A percentile compares a stretch with the other conserved stretches of the same genome.
These are phyloP conservation scores for Fusarium liriodendri DNA, from an alignment of 2,329 filamentous ascomycete genomes.

Conservation along the genomic window DNA sequence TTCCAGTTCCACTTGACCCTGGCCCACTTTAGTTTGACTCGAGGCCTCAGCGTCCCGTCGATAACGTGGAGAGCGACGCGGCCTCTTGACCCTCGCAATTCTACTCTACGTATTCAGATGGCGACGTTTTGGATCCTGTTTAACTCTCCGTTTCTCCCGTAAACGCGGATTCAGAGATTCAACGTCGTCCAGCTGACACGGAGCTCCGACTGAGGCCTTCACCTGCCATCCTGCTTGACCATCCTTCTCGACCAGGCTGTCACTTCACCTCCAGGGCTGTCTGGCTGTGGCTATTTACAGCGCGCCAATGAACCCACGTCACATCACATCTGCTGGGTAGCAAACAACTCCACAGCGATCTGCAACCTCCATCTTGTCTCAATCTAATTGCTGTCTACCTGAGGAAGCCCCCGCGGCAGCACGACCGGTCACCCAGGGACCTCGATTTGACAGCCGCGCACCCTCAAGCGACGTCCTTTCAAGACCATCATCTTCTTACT, in stretches of 20 bases:
- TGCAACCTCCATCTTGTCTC: constrained; percentile 19
- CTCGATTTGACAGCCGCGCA: neutral
- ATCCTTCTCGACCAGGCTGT: neutral
- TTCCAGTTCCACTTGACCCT: constrained; percentile 31
- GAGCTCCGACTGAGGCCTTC: neutral
- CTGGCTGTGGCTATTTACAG: neutral
- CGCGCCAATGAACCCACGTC: neutral
- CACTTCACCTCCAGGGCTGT: neutral
- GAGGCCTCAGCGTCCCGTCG: constrained; percentile 15
- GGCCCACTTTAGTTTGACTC: constrained; percentile 6
- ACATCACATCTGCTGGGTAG: neutral
- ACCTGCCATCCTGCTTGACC: neutral
- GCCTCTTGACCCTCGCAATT: constrained; percentile 39
- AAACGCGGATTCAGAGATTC: neutral
- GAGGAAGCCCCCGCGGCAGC: neutral
- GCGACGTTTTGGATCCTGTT: constrained; percentile 24
- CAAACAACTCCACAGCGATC: constrained; percentile 26
- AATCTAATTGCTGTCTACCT: constrained; percentile 13
- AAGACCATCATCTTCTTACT: neutral
- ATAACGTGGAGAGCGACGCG: constrained; percentile 32
- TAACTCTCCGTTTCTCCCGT: constrained; percentile 19
- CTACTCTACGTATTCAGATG: constrained; percentile 30
- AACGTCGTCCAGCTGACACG: neutral
- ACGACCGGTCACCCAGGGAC: neutral
- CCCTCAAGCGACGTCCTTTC: neutral